phyloP scores from a whole-genome alignment of 331 rosid species.

The Telfairia occidentalis region DNA sequence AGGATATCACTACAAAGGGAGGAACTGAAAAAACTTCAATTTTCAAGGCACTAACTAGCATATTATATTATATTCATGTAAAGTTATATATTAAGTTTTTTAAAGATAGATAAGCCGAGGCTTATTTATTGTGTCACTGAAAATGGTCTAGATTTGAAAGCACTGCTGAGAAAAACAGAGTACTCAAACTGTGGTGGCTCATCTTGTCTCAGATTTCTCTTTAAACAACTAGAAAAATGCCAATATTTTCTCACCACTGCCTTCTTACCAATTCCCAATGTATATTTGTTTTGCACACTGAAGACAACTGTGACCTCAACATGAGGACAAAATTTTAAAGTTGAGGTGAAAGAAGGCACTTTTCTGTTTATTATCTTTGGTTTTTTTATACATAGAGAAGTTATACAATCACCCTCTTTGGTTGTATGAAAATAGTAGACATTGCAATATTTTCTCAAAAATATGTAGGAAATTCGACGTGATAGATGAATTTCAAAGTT shows the following conservation, averaged over 20 bases:
- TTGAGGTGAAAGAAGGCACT: background rate
- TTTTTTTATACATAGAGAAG: background rate
- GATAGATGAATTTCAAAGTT: background rate
- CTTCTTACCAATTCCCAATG: slow-evolving; percentile 2
- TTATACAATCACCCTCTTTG: background rate
- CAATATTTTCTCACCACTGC: background rate
- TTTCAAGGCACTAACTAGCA: slow-evolving; percentile 11
- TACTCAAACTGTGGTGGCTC: slow-evolving; percentile 2
- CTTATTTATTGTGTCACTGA: background rate
- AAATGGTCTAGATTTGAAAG: slow-evolving; percentile 5
- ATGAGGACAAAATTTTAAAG: slow-evolving; percentile 9
- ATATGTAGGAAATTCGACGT: background rate
- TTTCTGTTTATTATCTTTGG: background rate
- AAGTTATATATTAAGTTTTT: background rate
- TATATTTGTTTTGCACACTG: slow-evolving; percentile 11
- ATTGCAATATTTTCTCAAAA: background rate
- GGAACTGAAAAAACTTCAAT: slow-evolving; percentile 10
- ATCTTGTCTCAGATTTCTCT: background rate
- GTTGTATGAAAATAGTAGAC: background rate
- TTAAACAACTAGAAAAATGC: background rate
- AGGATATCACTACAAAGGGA: slow-evolving; percentile 9
- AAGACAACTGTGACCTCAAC: slow-evolving; percentile 1
- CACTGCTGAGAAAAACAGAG: slow-evolving; percentile 4
- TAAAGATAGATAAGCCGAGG: background rate
- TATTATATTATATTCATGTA: background rate